Conservation (phyloP, 352 stramenopile genomes). For the Elongisporangium anandrum region DNA sequence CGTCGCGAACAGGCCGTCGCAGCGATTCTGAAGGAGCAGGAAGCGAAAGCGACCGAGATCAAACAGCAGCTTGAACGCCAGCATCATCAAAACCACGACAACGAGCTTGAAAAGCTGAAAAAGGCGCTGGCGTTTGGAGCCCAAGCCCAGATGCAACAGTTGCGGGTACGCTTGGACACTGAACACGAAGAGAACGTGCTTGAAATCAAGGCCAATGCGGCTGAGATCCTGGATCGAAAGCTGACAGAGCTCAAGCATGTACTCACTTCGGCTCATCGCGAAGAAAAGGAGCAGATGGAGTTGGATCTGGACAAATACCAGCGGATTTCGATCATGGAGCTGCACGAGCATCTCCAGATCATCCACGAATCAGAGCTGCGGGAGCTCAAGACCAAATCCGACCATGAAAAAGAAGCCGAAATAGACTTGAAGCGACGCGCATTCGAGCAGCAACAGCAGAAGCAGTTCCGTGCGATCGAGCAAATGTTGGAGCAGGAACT, state of each 20-base stretch:
- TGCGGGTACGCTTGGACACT: conserved; percentile 34
- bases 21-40: conserved; percentile 33
- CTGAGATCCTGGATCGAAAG: conserved; percentile 26
- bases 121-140: conserved; percentile 53
- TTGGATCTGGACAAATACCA: conserved; percentile 38
- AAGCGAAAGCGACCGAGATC: conserved; percentile 34
- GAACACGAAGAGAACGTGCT: conserved; percentile 30
- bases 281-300: conserved; percentile 32
- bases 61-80: conserved; percentile 35
- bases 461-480: conserved; percentile 29
- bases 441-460: conserved; percentile 24
- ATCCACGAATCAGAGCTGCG: conserved; percentile 21
- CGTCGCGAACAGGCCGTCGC: conserved; percentile 31
- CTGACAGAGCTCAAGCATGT: conserved; percentile 35
- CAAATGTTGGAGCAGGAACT: conserved; percentile 42
- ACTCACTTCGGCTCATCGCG: conserved; percentile 25
- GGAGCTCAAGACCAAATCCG: conserved; percentile 17
- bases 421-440: conserved; percentile 18
- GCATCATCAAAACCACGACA: conserved; percentile 30
- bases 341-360: conserved; percentile 41
- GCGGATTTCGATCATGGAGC: conserved; percentile 40
- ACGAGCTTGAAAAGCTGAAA: conserved; percentile 51
- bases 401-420: conserved; percentile 12
- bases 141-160: conserved; percentile 57
- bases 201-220: conserved; percentile 21